Evolutionary conservation across 768 basidiomycete genomes (phyloP).

Genomic region (Trametes cingulata): DNA sequence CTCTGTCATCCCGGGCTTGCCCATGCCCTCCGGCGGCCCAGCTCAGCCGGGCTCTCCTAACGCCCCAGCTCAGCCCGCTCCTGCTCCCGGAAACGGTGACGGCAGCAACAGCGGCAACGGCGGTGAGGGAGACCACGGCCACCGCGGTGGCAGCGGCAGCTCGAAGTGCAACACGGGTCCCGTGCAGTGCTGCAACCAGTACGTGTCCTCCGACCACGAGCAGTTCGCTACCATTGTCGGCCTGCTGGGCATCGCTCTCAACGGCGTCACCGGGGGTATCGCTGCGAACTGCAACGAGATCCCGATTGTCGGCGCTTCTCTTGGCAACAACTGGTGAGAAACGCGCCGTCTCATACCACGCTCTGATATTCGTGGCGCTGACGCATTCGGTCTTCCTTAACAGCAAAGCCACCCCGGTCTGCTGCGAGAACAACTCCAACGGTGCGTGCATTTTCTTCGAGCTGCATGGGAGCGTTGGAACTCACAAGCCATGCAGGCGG

Average conservation of each 20-base stretch:
- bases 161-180: constrained; percentile 13
- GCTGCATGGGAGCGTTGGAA: background rate
- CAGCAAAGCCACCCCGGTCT: constrained; percentile 11
- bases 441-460: background rate
- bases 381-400: background rate
- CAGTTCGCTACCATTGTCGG: background rate
- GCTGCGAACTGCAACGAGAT: constrained; percentile 11
- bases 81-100: background rate
- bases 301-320: background rate
- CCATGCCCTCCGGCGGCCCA: background rate
- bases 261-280: constrained; percentile 8
- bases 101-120: background rate
- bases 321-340: constrained; percentile 6
- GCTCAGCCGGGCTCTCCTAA: background rate
- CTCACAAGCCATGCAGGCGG: background rate
- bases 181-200: constrained; percentile 15
- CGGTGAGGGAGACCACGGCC: background rate
- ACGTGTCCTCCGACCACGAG: background rate
- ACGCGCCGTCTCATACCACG: background rate
- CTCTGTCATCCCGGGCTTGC: background rate
- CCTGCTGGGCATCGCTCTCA: constrained; percentile 11
- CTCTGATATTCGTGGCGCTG: background rate
- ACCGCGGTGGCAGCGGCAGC: background rate
- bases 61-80: background rate
- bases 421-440: constrained; percentile 16